These are phyloP conservation scores for Penicillium expansum DNA, from an alignment of 2,329 filamentous ascomycete genomes.

Conservation along the genomic window DNA sequence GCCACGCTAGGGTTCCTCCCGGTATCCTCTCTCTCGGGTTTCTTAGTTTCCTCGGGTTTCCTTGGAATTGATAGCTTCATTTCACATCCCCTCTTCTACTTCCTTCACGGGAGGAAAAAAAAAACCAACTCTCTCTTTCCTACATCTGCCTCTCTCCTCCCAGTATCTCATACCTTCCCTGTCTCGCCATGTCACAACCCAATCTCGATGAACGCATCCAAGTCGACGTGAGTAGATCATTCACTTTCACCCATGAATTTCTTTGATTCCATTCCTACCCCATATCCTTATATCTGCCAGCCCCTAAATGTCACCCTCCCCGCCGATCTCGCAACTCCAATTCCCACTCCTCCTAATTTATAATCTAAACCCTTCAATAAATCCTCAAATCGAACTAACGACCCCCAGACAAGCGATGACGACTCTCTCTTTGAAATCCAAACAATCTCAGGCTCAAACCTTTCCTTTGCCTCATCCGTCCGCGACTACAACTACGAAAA, in stretches of 20 bases:
- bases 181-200: constrained; percentile 27
- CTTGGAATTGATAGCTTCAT: constrained; percentile 3
- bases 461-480: constrained; percentile 40
- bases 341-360: not conserved
- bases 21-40: constrained; percentile 17
- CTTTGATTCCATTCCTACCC: not conserved
- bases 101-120: not conserved
- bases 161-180: not conserved
- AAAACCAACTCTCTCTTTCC: not conserved
- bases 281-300: not conserved
- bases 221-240: constrained; percentile 31
- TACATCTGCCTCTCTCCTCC: not conserved
- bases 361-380: not conserved
- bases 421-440: constrained; percentile 33
- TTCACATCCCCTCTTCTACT: constrained; percentile 1
- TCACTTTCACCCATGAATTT: not conserved
- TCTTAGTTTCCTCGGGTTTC: constrained; percentile 7
- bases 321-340: not conserved
- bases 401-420: constrained; percentile 34
- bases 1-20: constrained; percentile 9
- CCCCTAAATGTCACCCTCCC: not conserved
- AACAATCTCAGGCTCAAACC: constrained; percentile 41
- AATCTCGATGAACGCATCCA: constrained; percentile 33
- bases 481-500: constrained; percentile 42
- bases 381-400: constrained; percentile 4